A percentile compares a stretch with the other conserved stretches of the same genome.
These are phyloP conservation scores for Cicer chorassanicum DNA, from an alignment of 306 rosid genomes.

Conservation along the genomic window DNA sequence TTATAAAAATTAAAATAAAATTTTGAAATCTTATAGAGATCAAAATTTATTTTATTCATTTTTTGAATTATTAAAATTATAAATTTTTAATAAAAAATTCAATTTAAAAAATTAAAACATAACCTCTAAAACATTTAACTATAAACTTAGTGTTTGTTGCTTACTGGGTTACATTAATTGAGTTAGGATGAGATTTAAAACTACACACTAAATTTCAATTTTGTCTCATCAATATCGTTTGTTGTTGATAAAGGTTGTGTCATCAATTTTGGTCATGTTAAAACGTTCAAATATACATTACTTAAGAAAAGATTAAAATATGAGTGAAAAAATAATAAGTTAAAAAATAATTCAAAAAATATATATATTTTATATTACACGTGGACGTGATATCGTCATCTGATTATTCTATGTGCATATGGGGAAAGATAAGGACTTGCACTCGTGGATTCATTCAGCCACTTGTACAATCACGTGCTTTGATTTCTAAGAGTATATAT, in stretches of 20 bases:
- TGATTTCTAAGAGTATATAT: background rate
- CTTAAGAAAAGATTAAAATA: too few relatives aligned
- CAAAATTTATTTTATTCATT: too few relatives aligned
- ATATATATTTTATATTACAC: background rate
- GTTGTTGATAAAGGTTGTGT: too few relatives aligned
- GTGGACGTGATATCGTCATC: background rate
- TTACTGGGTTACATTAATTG: background rate
- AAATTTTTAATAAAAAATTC: too few relatives aligned
- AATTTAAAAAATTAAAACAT: too few relatives aligned
- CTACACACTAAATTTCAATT: background rate
- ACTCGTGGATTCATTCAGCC: slow-evolving; percentile 5
- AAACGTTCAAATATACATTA: background rate
- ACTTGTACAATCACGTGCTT: slow-evolving; percentile 37
- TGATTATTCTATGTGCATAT: too few relatives aligned
- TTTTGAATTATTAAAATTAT: too few relatives aligned
- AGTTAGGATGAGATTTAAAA: background rate
- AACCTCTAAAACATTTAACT: too few relatives aligned
- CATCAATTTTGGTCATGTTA: background rate
- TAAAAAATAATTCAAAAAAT: too few relatives aligned
- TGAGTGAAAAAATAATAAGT: too few relatives aligned
- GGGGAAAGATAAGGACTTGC: background rate
- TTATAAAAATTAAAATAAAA: too few relatives aligned
- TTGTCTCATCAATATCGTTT: background rate
- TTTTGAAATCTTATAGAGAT: too few relatives aligned
- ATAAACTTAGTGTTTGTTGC: background rate